Evolutionary conservation across 306 rosid genomes (phyloP), one percentile per base, ranked within the genome.

Genomic region (Cucumis melo): DNA sequence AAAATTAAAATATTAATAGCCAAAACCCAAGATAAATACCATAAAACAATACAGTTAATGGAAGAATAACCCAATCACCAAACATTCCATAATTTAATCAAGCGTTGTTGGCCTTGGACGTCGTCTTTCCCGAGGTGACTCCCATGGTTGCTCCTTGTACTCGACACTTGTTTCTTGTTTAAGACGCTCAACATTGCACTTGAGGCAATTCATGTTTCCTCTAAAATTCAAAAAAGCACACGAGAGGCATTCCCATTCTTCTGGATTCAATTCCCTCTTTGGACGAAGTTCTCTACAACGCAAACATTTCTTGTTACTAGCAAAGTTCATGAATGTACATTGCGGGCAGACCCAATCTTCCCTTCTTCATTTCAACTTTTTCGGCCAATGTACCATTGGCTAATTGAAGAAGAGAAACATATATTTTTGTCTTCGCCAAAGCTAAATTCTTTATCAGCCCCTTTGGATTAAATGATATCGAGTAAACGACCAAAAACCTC

Each of bases 301-400:
- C 53, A 85, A 46, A 78, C 99, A 92, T 77, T 86, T 87, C 82
- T 19, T 75, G 11, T 88, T 94, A 73, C 87, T 81, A 11, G 96
- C 86, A 38, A 83, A 94, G 80, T 94, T 94, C 96, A 92, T 84
- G 89, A 86, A 88, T 19, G 75, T 82, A 32, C 99, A 92, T 85
- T 80, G 80, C 57, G 88, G 83, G 68, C 99, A 94, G 66, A 79
- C 81, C 99, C 99, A 95, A 80, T 95, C 99, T 77, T 77, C 99
- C 98, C 65, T 83, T 88, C 87, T 92, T 89, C 90, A 74, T 88
- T 83, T 84, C 87, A 78, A 86, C 80, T 71, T 77, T 63, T 83
- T 80, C 10, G 93, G 92, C 76, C 96, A 44, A 44, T 44, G 50
- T 44, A 10, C 0, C 50, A 44, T 44, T 15, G 0, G 50, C 3